A percentile compares a stretch with the other conserved stretches of the same genome.
phyloP scores from a whole-genome alignment of 352 stramenopile species.

The Globisporangium cylindrosporum region DNA sequence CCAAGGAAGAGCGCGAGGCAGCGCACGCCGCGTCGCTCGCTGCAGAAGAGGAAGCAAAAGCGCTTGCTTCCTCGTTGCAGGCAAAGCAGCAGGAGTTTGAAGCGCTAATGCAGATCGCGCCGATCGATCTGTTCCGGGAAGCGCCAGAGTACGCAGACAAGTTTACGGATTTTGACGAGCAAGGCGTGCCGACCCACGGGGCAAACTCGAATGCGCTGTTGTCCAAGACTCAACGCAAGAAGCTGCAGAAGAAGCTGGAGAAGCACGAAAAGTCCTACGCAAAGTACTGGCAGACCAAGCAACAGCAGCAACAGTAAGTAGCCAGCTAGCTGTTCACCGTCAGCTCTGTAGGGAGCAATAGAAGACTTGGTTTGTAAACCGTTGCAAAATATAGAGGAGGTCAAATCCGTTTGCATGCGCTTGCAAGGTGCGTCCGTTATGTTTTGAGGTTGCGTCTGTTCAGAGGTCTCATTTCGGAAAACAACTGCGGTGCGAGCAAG shows the following conservation, averaged over 20 bases:
- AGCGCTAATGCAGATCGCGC: slow-evolving; percentile 63
- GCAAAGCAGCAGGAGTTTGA: slow-evolving; percentile 50
- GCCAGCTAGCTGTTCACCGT: too few relatives aligned
- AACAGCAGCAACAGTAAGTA: neutral
- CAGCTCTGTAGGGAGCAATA: too few relatives aligned
- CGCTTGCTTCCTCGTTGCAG: slow-evolving; percentile 13
- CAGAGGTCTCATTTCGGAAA: too few relatives aligned
- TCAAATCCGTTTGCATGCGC: too few relatives aligned
- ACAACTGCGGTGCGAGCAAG: too few relatives aligned
- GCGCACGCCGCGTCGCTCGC: slow-evolving; percentile 17
- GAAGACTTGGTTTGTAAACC: too few relatives aligned
- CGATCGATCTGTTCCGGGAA: slow-evolving; percentile 45
- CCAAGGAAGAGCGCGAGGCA: slow-evolving; percentile 29
- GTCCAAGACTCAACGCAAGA: slow-evolving; percentile 75
- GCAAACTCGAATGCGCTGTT: slow-evolving; percentile 28
- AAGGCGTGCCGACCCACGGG: slow-evolving; percentile 43
- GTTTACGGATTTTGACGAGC: slow-evolving; percentile 51
- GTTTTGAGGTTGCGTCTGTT: too few relatives aligned
- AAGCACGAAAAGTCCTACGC: slow-evolving; percentile 40
- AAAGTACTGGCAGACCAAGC: slow-evolving; percentile 55
- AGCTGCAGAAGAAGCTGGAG: slow-evolving; percentile 28
- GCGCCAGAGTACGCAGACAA: slow-evolving; percentile 44
- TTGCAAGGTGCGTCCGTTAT: too few relatives aligned
- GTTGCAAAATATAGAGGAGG: too few relatives aligned
- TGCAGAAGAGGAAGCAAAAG: slow-evolving; percentile 7